A percentile compares a stretch with the other conserved stretches of the same genome.
These are phyloP conservation scores for Paraphoma sp. DNA, from an alignment of 2,329 filamentous ascomycete genomes.

Conservation along the genomic window DNA sequence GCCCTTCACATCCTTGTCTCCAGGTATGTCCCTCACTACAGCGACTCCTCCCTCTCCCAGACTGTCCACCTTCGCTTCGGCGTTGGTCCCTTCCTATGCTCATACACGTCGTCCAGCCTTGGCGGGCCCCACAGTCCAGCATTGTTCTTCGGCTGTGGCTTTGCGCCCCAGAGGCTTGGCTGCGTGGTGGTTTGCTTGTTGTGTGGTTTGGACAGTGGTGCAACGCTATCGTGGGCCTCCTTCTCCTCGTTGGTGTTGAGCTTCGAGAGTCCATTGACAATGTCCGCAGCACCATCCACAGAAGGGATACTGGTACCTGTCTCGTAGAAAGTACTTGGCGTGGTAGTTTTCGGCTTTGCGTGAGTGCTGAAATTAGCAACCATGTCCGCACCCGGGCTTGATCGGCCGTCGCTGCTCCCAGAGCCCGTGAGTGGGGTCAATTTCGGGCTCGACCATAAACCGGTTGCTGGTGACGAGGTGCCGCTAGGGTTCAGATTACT, in stretches of 20 bases:
- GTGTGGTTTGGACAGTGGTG: constrained; percentile 32
- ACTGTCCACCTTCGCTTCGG: constrained; percentile 55
- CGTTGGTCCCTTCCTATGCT: constrained; percentile 49
- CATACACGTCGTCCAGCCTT: constrained; percentile 40
- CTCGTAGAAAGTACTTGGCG: constrained; percentile 12
- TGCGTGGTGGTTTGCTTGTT: constrained; percentile 18
- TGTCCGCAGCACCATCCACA: constrained; percentile 10
- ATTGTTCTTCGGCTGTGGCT: constrained; percentile 24
- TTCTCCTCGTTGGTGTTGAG: constrained; percentile 35
- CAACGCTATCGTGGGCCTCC: constrained; percentile 39
- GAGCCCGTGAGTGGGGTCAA: not conserved
- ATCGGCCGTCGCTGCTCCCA: constrained; percentile 19
- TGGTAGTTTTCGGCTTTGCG: constrained; percentile 15
- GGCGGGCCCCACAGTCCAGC: constrained; percentile 55
- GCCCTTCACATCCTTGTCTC: not conserved
- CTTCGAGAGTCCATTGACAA: constrained; percentile 11
- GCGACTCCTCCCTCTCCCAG: constrained; percentile 38
- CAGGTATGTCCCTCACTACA: not conserved
- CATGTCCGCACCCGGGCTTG: constrained; percentile 40
- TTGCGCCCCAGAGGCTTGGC: constrained; percentile 34
- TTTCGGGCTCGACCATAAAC: constrained; percentile 50
- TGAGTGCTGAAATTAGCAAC: constrained; percentile 40
- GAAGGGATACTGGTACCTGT: constrained; percentile 8
- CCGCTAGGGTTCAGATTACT: constrained; percentile 24
- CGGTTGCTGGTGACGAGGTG: constrained; percentile 32